Percentiles rank a stretch among this genome's conserved stretches.
Evolutionary conservation across 495 filamentous ascomycete species (phyloP).

Genomic region (Venustampulla echinocandica): DNA sequence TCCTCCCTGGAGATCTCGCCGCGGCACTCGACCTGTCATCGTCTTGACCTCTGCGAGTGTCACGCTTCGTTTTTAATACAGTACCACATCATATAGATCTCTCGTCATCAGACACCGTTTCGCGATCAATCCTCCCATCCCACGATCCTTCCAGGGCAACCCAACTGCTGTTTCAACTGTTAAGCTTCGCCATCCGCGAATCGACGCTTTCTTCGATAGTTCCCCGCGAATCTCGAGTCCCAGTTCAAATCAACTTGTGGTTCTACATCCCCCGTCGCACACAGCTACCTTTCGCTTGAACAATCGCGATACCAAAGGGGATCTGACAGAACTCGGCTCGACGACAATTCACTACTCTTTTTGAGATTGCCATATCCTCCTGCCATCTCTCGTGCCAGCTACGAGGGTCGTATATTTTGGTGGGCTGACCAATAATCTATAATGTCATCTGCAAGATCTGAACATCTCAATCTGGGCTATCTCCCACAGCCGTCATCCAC

Average conservation of each 20-base stretch:
- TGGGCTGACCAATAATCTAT: conserved; percentile 59
- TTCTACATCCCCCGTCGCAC: too few relatives aligned
- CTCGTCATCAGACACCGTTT: conserved; percentile 1
- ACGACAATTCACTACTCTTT: too few relatives aligned
- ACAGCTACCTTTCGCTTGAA: not conserved
- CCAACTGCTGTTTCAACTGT: too few relatives aligned
- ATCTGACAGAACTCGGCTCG: conserved; percentile 3
- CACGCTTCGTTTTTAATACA: conserved; percentile 14
- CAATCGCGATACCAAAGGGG: not conserved
- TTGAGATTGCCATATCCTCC: too few relatives aligned
- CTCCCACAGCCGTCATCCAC: conserved; percentile 48
- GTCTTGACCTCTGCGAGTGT: conserved; percentile 7
- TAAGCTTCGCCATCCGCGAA: too few relatives aligned
- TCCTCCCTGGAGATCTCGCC: conserved; percentile 9
- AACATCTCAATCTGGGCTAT: conserved; percentile 65
- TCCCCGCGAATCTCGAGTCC: too few relatives aligned
- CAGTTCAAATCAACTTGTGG: too few relatives aligned
- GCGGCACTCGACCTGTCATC: conserved; percentile 8
- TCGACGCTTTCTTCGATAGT: too few relatives aligned
- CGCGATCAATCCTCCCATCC: too few relatives aligned
- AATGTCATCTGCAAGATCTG: conserved; percentile 90
- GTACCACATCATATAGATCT: conserved; percentile 6
- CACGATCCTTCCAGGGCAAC: too few relatives aligned
- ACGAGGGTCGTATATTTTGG: conserved; percentile 15
- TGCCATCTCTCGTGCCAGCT: conserved; percentile 22